Evolutionary conservation across 2,329 filamentous ascomycete species (phyloP), one percentile per base, ranked within the genome.

Genomic region (Diaporthe citriasiana): DNA sequence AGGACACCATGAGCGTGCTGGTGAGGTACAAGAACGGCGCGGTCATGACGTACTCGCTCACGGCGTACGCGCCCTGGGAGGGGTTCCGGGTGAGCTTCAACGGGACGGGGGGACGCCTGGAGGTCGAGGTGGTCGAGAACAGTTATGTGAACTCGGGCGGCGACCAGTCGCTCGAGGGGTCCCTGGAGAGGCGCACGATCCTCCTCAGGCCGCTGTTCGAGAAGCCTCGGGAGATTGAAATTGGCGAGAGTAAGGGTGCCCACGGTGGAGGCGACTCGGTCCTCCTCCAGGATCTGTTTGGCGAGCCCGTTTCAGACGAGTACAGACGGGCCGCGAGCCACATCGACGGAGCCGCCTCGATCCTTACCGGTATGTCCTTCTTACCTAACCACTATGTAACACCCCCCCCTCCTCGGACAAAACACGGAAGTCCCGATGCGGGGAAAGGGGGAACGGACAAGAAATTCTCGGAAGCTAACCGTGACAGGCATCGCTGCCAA

Each of bases 1-100:
- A 92, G 79, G 90, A 92, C 77, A 92, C 89, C 0, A 90, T 92
- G 89, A 89, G 85, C 51, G 81, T 92, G 33, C 83, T 92, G 59
- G 88, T 92, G 30, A 83, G 86, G 68, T 92, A 92, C 78, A 82
- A 84, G 25, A 89, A 85, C 69, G 88, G 89, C 3, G 89, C 89
- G 0, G 86, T 89, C 35, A 81, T 92, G 79, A 91, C 90, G 0
- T 92, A 92, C 77, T 89, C 85, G 30, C 81, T 90, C 15, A 89
- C 87, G 1, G 90, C 90, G 0, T 92, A 92, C 73, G 89, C 90
- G 5, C 90, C 90, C 0, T 91, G 89, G 89, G 89, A 91, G 75
- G 89, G 89, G 0, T 90, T 90, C 81, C 84, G 88, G 0, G 87
- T 89, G 17, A 87, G 82, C 74, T 89, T 91, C 79, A 91, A 90